Evolutionary conservation across 2,329 filamentous ascomycete species (phyloP), one percentile per base, ranked within the genome.

Genomic region (Alternaria sp.): DNA sequence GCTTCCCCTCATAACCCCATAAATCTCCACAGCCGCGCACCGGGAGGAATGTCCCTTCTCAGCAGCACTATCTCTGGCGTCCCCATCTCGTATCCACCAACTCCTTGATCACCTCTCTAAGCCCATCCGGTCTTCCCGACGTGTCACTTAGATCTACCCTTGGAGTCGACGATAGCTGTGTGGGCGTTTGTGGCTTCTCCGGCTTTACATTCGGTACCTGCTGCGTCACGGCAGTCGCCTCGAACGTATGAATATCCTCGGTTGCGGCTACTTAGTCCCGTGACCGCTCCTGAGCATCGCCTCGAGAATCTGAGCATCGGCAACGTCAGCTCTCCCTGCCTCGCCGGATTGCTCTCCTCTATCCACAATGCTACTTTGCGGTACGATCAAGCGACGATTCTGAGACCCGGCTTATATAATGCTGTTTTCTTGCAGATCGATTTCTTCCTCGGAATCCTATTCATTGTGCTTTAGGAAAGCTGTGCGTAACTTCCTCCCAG

Each of bases 211-310:
- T 46, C 38, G 38, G 57, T 22, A 45, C 25, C 25, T 46, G 16
- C 14, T 36, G 12, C n/a, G 41, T 22, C 43, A n/a, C 43, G 44
- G 28, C 8, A 32, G 34, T 55, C 28, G 44, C 20, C 3, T 28
- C 22, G 45, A 34, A 18, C 20, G 20, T n/a, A 28, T 36, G 14
- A 57, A 25, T 18, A 52, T 41, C 59, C 48, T 58, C 54, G 59
- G 54, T 30, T 57, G 28, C 54, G 54, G 59, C 59, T 57, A 43
- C 28, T 43, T 28, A 25, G 27, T 57, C 58, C 27, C 48, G 54
- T 60, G 58, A 57, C 27, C 12, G 28, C 20, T 12, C 32, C 25
- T 51, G 22, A 36, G 5, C 32, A 18, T 43, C 49, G 14, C 6
- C n/a, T 53, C 0, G 22, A 30, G 28, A 22, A 25, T 22, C 27